phyloP scores from a whole-genome alignment of 768 basidiomycete genomes.

The Podaxis rugospora region DNA sequence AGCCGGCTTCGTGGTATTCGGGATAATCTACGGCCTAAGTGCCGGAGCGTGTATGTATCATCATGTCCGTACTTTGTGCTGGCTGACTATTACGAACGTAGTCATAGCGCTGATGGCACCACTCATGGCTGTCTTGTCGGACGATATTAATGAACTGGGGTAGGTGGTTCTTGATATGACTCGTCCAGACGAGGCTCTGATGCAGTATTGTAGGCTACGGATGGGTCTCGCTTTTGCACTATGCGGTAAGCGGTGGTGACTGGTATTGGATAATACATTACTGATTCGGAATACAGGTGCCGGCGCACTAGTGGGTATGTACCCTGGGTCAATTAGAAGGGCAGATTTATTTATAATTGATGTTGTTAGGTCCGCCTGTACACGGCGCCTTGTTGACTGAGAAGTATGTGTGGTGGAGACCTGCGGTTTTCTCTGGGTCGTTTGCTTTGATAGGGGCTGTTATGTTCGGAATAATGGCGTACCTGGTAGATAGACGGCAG shows the following conservation, averaged over 20 bases:
- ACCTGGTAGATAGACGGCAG: neutral
- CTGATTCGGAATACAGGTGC: constrained; percentile 3
- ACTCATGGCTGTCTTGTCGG: constrained; percentile 7
- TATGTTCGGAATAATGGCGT: neutral
- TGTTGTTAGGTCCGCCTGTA: constrained; percentile 13
- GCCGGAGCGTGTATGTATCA: constrained; percentile 15
- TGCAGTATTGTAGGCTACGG: constrained; percentile 2
- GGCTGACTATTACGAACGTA: neutral
- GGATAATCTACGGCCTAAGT: constrained; percentile 37
- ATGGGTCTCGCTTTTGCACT: constrained; percentile 16
- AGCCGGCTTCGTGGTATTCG: constrained; percentile 28
- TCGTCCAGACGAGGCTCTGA: neutral
- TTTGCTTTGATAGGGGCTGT: neutral
- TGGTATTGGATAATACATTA: neutral
- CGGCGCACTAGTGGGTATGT: constrained; percentile 14
- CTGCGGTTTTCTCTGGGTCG: constrained; percentile 13
- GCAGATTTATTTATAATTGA: neutral
- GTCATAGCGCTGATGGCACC: constrained; percentile 14
- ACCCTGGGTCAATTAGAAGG: neutral
- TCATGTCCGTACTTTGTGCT: neutral
- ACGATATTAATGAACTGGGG: constrained; percentile 11
- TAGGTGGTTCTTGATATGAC: neutral
- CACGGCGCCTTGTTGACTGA: constrained; percentile 13
- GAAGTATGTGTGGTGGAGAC: constrained; percentile 15
- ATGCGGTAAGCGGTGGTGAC: constrained; percentile 8